Percentiles rank a stretch among this genome's conserved stretches.
Evolutionary conservation across 352 stramenopile genomes (phyloP).

Genomic region (Thalassiosira mediterranea): DNA sequence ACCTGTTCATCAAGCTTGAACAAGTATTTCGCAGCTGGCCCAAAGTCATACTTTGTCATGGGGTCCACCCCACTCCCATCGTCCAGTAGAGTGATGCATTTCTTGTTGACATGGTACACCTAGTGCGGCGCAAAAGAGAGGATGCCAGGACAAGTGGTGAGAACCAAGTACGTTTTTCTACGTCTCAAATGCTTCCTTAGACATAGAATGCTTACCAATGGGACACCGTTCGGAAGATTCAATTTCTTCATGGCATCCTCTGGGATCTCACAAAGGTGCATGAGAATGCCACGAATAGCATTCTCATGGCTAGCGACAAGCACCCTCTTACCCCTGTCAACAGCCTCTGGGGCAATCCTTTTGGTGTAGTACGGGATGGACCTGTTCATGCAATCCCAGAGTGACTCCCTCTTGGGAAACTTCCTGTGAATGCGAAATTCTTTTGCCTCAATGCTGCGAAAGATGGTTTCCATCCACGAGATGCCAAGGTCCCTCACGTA

Average conservation of each 20-base stretch:
- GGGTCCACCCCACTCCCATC: constrained; percentile 54
- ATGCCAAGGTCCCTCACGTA: constrained; percentile 74
- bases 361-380: constrained; percentile 93
- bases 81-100: constrained; percentile 74
- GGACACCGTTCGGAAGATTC: constrained; percentile 94
- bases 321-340: constrained; percentile 90
- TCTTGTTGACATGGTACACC: constrained; percentile 91
- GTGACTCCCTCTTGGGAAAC: constrained; percentile 57
- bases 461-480: constrained; percentile 64
- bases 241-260: constrained; percentile 92
- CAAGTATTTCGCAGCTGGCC: constrained; percentile 69
- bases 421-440: constrained; percentile 63
- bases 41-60: constrained; percentile 70
- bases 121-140: too few species aligned
- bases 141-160: too few species aligned
- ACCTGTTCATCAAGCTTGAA: too few species aligned
- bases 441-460: constrained; percentile 58
- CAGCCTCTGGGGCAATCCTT: constrained; percentile 90
- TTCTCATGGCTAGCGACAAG: constrained; percentile 94
- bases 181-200: too few species aligned
- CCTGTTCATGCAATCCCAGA: constrained; percentile 79
- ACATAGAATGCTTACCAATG: too few species aligned
- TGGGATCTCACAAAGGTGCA: constrained; percentile 93
- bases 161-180: too few species aligned
- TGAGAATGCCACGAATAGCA: constrained; percentile 92